phyloP scores from a whole-genome alignment of 768 basidiomycete species.

The Pilatotrama ljubarskyi region DNA sequence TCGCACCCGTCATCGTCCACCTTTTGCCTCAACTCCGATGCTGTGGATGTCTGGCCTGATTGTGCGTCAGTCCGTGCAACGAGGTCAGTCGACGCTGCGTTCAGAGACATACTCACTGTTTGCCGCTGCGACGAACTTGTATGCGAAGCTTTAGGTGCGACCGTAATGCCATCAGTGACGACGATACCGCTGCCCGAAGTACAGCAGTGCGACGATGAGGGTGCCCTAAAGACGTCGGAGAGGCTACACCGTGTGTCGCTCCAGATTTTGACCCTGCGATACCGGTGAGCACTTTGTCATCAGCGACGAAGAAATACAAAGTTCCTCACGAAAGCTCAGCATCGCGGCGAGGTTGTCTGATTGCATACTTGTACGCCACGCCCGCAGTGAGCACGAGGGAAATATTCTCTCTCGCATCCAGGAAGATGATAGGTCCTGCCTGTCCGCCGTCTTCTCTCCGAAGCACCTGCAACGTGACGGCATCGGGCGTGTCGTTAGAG shows the following conservation, averaged over 20 bases:
- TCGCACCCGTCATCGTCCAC: background rate
- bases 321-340: conserved; percentile 47
- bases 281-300: background rate
- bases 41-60: background rate
- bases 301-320: background rate
- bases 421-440: conserved; percentile 38
- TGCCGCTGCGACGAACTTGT: background rate
- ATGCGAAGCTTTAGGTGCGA: background rate
- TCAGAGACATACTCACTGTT: background rate
- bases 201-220: background rate
- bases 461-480: conserved; percentile 42
- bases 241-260: conserved; percentile 42
- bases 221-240: conserved; percentile 25
- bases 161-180: conserved; percentile 23
- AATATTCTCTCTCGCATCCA: conserved; percentile 43
- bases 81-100: too few relatives aligned
- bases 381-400: conserved; percentile 53
- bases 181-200: background rate
- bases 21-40: background rate
- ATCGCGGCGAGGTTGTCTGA: conserved; percentile 41
- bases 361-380: conserved; percentile 46
- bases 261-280: conserved; percentile 45
- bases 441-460: conserved; percentile 31
- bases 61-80: too few relatives aligned
- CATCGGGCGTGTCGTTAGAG: conserved; percentile 45